Evolutionary conservation across 257 asterid genomes (phyloP), one percentile per base, ranked within the genome.

Genomic region (Echites panduratus): DNA sequence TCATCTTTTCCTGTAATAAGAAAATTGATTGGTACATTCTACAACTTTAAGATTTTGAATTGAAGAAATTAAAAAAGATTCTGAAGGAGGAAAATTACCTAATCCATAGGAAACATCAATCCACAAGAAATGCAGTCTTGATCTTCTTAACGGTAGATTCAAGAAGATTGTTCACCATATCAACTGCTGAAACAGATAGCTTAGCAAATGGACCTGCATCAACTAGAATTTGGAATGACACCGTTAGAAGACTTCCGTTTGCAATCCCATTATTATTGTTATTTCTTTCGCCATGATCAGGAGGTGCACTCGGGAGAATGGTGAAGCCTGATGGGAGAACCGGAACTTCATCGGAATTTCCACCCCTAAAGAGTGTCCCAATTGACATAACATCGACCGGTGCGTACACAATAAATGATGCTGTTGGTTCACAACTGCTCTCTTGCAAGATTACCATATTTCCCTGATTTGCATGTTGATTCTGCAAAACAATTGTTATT

Each of bases 361-460:
- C 56, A 11, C 14, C 45, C 14, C 3, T 11, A 7, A 74, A 27
- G n/a, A 70, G 9, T 24, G 2, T 3, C 0, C 62, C 45, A 14
- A 22, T 1, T 19, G 66, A 10, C 0, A n/a, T 17, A 2, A 27
- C 1, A 50, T 77, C 81, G 10, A 72, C 19, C 0, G 77, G 77
- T 45, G 81, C 81, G 66, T 72, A 77, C 3, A 77, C 10, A 11
- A 77, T 22, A 8, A 5, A 66, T 0, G 77, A 77, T 8, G 49
- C 26, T 17, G 77, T 66, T 45, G 66, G 41, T 26, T 77, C 58
- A 0, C 57, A 22, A 35, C 70, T 44, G n/a, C 74, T 72, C 19
- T 77, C 77, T 68, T 77, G 81, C 22, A 77, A 12, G 16, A 77
- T 67, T 29, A 72, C 20, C 71, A 77, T 38, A 8, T 16, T 24